Evolutionary conservation across 1,139 yeast species (phyloP), one percentile per base, ranked within the genome.

Genomic region (Blastobotrys ciferrii): DNA sequence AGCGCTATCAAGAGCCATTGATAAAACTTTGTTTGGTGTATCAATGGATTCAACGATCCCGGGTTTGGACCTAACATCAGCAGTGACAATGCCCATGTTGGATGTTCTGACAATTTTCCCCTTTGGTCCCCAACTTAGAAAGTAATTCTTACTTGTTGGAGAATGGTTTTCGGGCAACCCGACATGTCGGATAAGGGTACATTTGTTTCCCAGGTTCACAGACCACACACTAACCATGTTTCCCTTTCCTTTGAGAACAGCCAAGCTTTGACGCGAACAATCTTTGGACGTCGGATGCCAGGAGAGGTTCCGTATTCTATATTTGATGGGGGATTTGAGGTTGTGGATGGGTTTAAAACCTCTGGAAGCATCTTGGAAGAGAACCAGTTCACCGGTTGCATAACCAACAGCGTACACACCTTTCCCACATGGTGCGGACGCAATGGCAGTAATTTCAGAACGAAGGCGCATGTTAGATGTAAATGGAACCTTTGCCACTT

Each of bases 341-440:
- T 32, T 28, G 41, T 42, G 45, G 9, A 32, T 20, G 4, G 38
- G 37, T 9, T 33, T 33, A 15, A 42, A 42, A 32, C 45, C 45
- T 6, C 40, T 19, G 15, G 30, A 15, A 6, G 40, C 28, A 36
- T 36, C 40, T 20, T 49, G 43, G 32, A 43, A 49, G 18, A 49
- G 43, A 6, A 49, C 40, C 32, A 49, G 33, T 31, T 49, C 44
- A 17, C 50, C 50, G 14, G 48, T 40, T 11, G 32, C 36, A 20
- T 46, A 49, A 7, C 50, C 48, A 28, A 49, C 43, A 7, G 52
- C 52, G 33, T 41, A 46, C 32, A 36, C 40, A 5, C 40, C 42
- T 36, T 35, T 30, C 18, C 47, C 47, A 28, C 43, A 44, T 2
- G 50, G 45, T 2, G 50, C 43, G 9, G 45, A 23, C 1, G 50